Conservation (phyloP, 108 stramenopile species). For the Pseudonitzschia pungens region DNA sequence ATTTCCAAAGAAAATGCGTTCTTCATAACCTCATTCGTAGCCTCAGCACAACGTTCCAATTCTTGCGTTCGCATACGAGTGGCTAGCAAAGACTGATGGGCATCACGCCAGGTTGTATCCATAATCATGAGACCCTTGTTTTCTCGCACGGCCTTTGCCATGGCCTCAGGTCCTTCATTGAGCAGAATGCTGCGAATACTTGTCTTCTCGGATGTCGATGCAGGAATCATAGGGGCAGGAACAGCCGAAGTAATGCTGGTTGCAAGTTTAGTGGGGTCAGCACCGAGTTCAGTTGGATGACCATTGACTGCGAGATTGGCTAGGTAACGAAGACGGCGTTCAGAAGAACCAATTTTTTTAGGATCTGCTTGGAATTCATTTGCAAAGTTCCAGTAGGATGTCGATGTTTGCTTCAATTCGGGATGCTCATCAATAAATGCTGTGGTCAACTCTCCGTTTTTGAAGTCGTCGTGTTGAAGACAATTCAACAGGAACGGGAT, state of each 20-base stretch:
- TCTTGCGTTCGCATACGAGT: slow-evolving; percentile 91
- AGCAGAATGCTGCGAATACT: slow-evolving; percentile 53
- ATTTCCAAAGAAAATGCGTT: slow-evolving; percentile 90
- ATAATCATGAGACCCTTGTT: slow-evolving; percentile 86
- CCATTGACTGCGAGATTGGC: slow-evolving; percentile 92
- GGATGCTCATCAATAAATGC: slow-evolving; percentile 88
- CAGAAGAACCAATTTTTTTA: slow-evolving; percentile 55
- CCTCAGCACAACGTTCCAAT: slow-evolving; percentile 77
- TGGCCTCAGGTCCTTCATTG: slow-evolving; percentile 79
- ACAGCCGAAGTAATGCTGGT: slow-evolving; percentile 80
- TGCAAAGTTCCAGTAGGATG: slow-evolving; percentile 64
- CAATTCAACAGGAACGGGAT: slow-evolving; percentile 84
- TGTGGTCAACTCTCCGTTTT: slow-evolving; percentile 77
- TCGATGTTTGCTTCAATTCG: slow-evolving; percentile 56
- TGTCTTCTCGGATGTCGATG: slow-evolving; percentile 5
- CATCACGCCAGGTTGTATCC: slow-evolving; percentile 98
- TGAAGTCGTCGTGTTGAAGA: slow-evolving; percentile 84
- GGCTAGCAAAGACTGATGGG: slow-evolving; percentile 94
- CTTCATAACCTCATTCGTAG: slow-evolving; percentile 66
- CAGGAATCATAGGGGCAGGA: slow-evolving; percentile 82
- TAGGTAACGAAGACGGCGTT: slow-evolving; percentile 77
- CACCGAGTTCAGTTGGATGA: slow-evolving; percentile 86
- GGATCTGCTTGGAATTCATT: slow-evolving; percentile 63
- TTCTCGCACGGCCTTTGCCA: slow-evolving; percentile 88
- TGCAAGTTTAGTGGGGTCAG: slow-evolving; percentile 57